phyloP scores from a whole-genome alignment of 1,284 basidiomycete species.

The Waitea zeae region DNA sequence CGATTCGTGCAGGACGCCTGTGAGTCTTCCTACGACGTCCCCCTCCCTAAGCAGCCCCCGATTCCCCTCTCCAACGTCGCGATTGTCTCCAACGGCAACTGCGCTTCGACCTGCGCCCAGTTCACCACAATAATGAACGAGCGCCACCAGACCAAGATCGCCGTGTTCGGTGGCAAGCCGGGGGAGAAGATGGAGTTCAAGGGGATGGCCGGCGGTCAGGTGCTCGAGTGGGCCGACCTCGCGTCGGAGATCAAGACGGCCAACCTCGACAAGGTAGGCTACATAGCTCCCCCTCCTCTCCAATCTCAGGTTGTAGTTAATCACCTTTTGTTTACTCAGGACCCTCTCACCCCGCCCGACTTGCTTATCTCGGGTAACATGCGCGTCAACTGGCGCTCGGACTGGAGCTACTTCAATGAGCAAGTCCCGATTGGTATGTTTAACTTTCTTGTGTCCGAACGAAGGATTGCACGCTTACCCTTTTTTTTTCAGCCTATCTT shows the following conservation, averaged over 20 bases:
- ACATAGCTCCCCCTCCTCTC: constrained; percentile 10
- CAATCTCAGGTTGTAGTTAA: neutral
- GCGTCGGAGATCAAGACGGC: constrained; percentile 50
- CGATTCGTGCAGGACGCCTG: neutral
- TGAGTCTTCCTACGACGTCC: constrained; percentile 16
- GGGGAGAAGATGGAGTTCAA: constrained; percentile 35
- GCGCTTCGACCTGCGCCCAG: constrained; percentile 49
- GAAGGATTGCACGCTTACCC: no score
- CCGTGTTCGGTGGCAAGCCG: constrained; percentile 42
- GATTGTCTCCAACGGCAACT: constrained; percentile 26
- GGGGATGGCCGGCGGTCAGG: constrained; percentile 51
- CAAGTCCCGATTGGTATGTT: constrained; percentile 11
- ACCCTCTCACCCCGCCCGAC: constrained; percentile 42
- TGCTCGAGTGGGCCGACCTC: constrained; percentile 43
- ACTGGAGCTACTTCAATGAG: constrained; percentile 14
- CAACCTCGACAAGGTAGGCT: constrained; percentile 32
- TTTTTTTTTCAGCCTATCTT: no score
- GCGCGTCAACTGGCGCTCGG: constrained; percentile 12
- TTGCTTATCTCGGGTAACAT: constrained; percentile 33
- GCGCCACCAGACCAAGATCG: constrained; percentile 33
- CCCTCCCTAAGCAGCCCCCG: constrained; percentile 30
- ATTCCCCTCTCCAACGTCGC: constrained; percentile 28
- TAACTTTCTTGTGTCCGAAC: no score
- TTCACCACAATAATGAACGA: constrained; percentile 50
- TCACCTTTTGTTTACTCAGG: no score